These are phyloP conservation scores for Candida silvicultrix DNA, from an alignment of 805 yeast species.

Conservation along the genomic window DNA sequence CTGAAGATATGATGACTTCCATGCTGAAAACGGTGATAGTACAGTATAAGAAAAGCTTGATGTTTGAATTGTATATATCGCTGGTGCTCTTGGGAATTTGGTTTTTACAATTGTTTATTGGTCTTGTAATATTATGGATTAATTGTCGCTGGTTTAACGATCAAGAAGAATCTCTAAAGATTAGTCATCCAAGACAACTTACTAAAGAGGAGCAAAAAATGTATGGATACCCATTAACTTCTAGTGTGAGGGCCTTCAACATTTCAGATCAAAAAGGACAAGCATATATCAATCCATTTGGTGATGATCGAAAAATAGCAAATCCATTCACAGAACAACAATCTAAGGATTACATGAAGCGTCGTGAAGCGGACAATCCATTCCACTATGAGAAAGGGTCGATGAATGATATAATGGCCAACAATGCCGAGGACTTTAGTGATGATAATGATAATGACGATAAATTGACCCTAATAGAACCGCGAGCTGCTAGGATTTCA, in stretches of 20 bases:
- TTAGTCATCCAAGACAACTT: conserved; percentile 15
- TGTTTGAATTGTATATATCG: conserved; percentile 42
- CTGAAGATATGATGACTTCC: conserved; percentile 19
- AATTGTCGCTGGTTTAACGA: neutral
- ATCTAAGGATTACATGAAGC: too few species aligned
- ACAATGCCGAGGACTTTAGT: neutral
- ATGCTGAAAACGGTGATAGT: conserved; percentile 24
- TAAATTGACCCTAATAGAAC: neutral
- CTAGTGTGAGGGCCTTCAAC: neutral
- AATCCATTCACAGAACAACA: neutral
- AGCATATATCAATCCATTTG: neutral
- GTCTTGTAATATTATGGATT: conserved; percentile 9
- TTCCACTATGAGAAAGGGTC: neutral
- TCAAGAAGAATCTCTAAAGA: conserved; percentile 3
- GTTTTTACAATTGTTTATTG: conserved; percentile 39
- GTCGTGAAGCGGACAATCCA: neutral
- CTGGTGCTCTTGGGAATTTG: conserved; percentile 39
- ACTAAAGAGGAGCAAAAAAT: conserved; percentile 9
- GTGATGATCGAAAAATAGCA: neutral
- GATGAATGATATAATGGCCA: too few species aligned
- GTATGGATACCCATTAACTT: conserved; percentile 15
- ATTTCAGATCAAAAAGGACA: neutral
- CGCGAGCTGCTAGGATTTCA: neutral
- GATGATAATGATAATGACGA: neutral
- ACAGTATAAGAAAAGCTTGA: conserved; percentile 29